These are phyloP conservation scores for Pichia sp. DNA, from an alignment of 1,139 yeast species.

Conservation along the genomic window DNA sequence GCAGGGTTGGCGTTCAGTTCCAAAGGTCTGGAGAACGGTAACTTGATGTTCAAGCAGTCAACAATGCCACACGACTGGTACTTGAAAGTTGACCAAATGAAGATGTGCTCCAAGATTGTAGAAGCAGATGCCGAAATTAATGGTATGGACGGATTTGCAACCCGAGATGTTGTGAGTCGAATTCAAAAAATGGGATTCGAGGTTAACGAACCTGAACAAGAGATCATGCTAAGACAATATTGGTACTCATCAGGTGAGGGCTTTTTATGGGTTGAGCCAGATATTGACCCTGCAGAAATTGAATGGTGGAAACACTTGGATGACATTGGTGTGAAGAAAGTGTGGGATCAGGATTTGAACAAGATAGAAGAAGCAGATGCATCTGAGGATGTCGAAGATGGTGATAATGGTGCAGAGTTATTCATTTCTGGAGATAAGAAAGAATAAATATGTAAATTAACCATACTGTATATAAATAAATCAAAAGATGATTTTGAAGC, in stretches of 20 bases:
- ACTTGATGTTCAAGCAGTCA: conserved; percentile 46
- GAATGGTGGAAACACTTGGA: conserved; percentile 43
- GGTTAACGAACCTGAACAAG: conserved; percentile 44
- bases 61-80: conserved; percentile 64
- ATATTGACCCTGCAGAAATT: conserved; percentile 70
- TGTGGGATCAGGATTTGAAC: conserved; percentile 38
- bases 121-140: conserved; percentile 58
- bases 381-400: conserved; percentile 22
- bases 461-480: not conserved
- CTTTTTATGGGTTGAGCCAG: conserved; percentile 77
- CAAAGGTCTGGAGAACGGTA: conserved; percentile 56
- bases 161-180: conserved; percentile 31
- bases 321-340: conserved; percentile 27
- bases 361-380: conserved; percentile 41
- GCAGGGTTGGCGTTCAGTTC: conserved; percentile 51
- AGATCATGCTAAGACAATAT: conserved; percentile 61
- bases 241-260: conserved; percentile 77
- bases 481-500: not conserved
- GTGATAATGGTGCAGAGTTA: conserved; percentile 33
- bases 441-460: not conserved
- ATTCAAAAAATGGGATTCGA: conserved; percentile 31
- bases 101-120: conserved; percentile 60
- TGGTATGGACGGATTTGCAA: conserved; percentile 41
- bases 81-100: conserved; percentile 62
- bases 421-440: conserved; percentile 14